Conservation (phyloP, 1,284 basidiomycete genomes). For the Gymnopus androsaceus region DNA sequence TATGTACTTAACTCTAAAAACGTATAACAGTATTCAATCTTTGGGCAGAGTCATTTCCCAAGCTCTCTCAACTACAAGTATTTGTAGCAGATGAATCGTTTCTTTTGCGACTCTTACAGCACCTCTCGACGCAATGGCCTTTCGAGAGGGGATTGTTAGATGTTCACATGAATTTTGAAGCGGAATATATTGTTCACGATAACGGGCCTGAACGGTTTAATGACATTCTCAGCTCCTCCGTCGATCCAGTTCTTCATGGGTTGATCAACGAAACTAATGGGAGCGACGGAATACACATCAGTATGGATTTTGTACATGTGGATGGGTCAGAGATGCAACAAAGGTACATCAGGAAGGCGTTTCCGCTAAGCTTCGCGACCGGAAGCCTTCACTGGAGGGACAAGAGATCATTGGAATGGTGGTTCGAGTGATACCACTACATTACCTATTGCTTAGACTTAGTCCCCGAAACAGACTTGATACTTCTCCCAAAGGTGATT, state of each 20-base stretch:
- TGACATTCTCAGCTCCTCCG: neutral
- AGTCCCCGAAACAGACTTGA: no score
- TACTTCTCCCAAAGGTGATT: no score
- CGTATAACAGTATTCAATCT: neutral
- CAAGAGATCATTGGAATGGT: neutral
- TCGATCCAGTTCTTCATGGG: neutral
- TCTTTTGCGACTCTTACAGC: neutral
- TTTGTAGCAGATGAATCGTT: conserved; percentile 1
- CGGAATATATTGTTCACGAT: neutral
- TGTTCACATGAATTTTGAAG: conserved; percentile 4
- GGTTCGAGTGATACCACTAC: conserved; percentile 11
- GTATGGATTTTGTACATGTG: conserved; percentile 5
- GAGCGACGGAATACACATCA: neutral
- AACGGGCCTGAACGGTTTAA: neutral
- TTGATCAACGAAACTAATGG: neutral
- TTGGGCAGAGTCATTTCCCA: neutral
- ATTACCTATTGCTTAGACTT: no score
- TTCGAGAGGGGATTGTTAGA: neutral
- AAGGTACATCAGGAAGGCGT: neutral
- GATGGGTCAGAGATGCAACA: conserved; percentile 2
- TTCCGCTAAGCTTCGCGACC: neutral
- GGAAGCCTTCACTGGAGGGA: conserved; percentile 4
- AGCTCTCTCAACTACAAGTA: neutral
- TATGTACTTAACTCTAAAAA: neutral
- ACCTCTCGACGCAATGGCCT: neutral